A percentile compares a stretch with the other conserved stretches of the same genome.
phyloP scores from a whole-genome alignment of 2,329 filamentous ascomycete genomes.

The Nannizzia gypsea region DNA sequence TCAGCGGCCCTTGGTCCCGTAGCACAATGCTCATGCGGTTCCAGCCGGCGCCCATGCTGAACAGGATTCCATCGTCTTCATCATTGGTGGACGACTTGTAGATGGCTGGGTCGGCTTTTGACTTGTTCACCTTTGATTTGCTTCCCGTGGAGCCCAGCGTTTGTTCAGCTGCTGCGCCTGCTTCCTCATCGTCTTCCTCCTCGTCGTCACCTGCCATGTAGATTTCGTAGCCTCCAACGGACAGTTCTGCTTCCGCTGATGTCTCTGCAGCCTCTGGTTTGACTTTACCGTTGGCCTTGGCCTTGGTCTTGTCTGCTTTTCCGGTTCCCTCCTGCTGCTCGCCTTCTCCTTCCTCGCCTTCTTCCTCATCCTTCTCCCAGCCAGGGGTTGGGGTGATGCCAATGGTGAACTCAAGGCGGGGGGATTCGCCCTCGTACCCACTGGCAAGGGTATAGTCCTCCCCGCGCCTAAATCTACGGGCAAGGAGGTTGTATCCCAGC shows the following conservation, averaged over 20 bases:
- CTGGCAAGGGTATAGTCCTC: constrained; percentile 89
- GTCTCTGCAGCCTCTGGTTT: constrained; percentile 25
- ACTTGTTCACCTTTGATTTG: constrained; percentile 23
- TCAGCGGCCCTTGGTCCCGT: constrained; percentile 70
- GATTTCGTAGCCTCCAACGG: constrained; percentile 48
- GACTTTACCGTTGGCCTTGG: constrained; percentile 11
- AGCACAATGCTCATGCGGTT: constrained; percentile 86
- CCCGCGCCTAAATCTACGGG: constrained; percentile 74
- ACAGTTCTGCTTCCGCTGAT: constrained; percentile 23
- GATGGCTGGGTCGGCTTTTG: constrained; percentile 60
- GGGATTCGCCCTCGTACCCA: constrained; percentile 57
- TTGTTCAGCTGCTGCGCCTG: constrained; percentile 27
- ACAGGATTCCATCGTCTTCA: constrained; percentile 65
- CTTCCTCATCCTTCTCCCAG: constrained; percentile 62
- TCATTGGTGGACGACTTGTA: constrained; percentile 56
- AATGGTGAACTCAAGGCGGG: constrained; percentile 76
- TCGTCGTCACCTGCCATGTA: constrained; percentile 76
- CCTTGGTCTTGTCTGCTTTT: constrained; percentile 18
- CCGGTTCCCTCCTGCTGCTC: too few relatives aligned
- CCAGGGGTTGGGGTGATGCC: constrained; percentile 73
- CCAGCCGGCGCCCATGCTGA: constrained; percentile 62
- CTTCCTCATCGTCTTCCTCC: constrained; percentile 54
- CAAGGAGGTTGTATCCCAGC: constrained; percentile 63
- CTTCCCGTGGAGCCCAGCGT: constrained; percentile 26
- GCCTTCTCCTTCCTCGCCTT: constrained; percentile 36